Percentiles rank a stretch among this genome's conserved stretches.
phyloP scores from a whole-genome alignment of 305 asterid genomes.

The Andrographis paniculata region DNA sequence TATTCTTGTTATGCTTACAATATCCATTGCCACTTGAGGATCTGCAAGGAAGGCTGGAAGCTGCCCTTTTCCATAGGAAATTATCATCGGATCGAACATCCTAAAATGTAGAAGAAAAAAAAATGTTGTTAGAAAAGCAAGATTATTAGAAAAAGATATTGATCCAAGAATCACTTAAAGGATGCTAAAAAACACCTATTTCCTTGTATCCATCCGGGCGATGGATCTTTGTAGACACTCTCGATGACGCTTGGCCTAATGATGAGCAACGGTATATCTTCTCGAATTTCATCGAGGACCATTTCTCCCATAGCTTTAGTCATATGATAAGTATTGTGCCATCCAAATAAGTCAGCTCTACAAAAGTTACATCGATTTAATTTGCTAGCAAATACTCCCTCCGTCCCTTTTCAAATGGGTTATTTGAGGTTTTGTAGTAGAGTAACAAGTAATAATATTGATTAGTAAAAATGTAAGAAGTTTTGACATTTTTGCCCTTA shows the following conservation, averaged over 20 bases:
- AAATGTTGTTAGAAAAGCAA: too few relatives aligned
- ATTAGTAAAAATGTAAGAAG: too few relatives aligned
- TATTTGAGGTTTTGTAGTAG: too few relatives aligned
- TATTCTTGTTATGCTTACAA: conserved; percentile 19
- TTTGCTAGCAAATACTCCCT: too few relatives aligned
- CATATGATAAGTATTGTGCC: conserved; percentile 31
- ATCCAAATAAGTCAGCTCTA: conserved; percentile 23
- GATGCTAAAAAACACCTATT: too few relatives aligned
- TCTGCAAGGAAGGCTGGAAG: conserved; percentile 28
- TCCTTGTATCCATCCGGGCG: conserved; percentile 54
- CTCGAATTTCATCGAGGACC: conserved; percentile 26
- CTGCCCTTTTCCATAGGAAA: conserved; percentile 30
- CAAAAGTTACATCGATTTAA: too few relatives aligned
- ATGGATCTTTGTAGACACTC: conserved; percentile 29
- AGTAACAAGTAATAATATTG: too few relatives aligned
- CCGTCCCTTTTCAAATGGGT: too few relatives aligned
- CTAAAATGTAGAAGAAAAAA: conserved; percentile 3
- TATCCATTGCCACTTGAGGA: conserved; percentile 21
- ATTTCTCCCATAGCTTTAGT: conserved; percentile 40
- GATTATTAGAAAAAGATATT: too few relatives aligned
- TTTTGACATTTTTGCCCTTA: too few relatives aligned
- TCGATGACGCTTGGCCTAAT: conserved; percentile 32
- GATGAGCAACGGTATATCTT: conserved; percentile 27
- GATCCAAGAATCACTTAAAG: too few relatives aligned
- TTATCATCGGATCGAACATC: conserved; percentile 25